Conservation (phyloP, 805 yeast genomes). For the Candida endomychidarum region DNA sequence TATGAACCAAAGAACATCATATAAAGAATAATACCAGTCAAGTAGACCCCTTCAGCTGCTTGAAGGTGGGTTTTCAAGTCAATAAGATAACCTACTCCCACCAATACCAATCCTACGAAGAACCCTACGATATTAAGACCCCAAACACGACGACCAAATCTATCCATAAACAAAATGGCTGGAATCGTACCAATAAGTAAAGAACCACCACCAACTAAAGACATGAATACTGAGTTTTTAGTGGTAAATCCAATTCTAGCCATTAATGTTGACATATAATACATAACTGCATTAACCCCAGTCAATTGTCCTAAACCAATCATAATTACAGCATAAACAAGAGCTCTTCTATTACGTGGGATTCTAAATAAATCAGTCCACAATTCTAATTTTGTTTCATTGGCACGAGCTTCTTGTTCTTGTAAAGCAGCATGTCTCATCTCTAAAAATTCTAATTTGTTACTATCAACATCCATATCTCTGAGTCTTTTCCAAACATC, state of each 20-base stretch:
- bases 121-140: conserved; percentile 57
- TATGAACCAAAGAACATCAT: conserved; percentile 68
- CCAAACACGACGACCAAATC: conserved; percentile 60
- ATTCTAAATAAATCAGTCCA: conserved; percentile 30
- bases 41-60: conserved; percentile 58
- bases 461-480: conserved; percentile 42
- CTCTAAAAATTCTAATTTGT: conserved; percentile 41
- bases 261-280: conserved; percentile 47
- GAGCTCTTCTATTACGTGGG: conserved; percentile 36
- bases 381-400: conserved; percentile 35
- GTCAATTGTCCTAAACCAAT: conserved; percentile 43
- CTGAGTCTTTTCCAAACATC: conserved; percentile 50
- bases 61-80: conserved; percentile 35
- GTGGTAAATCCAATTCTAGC: conserved; percentile 51
- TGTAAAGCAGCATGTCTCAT: conserved; percentile 42
- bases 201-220: conserved; percentile 68
- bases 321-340: conserved; percentile 40
- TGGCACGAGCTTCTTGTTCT: conserved; percentile 35
- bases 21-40: conserved; percentile 62
- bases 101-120: conserved; percentile 58
- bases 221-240: conserved; percentile 60
- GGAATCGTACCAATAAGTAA: conserved; percentile 64
- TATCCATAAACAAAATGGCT: conserved; percentile 58
- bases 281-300: conserved; percentile 44
- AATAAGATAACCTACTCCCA: conserved; percentile 56